phyloP scores from a whole-genome alignment of 2,329 filamentous ascomycete genomes.

The Aspergillus quadricinctus region DNA sequence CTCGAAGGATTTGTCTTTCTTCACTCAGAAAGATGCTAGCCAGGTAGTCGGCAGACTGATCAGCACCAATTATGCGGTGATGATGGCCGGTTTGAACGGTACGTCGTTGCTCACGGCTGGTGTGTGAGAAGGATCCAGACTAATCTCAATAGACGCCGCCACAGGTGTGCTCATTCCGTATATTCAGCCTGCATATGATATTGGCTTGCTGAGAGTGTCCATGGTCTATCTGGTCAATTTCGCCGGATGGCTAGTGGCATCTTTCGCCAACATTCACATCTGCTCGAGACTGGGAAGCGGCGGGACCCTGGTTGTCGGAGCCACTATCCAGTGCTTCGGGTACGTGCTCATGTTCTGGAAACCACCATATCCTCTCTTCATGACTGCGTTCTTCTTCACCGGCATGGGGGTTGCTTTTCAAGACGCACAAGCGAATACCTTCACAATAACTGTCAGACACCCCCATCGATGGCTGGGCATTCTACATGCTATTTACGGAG shows the following conservation, averaged over 20 bases:
- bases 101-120: neutral
- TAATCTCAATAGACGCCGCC: conserved; percentile 14
- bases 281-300: conserved; percentile 20
- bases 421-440: conserved; percentile 21
- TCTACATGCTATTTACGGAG: conserved; percentile 20
- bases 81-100: conserved; percentile 20
- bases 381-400: conserved; percentile 20
- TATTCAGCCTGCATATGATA: conserved; percentile 18
- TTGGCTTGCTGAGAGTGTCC: conserved; percentile 19
- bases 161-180: conserved; percentile 23
- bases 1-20: conserved; percentile 3
- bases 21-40: conserved; percentile 12
- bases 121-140: neutral
- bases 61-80: conserved; percentile 18
- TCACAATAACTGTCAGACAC: conserved; percentile 18
- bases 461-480: conserved; percentile 21
- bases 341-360: conserved; percentile 22
- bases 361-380: conserved; percentile 18
- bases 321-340: conserved; percentile 15
- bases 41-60: conserved; percentile 16
- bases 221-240: conserved; percentile 22
- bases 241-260: conserved; percentile 17
- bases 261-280: conserved; percentile 21
- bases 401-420: conserved; percentile 19
- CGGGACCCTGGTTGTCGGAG: conserved; percentile 18